Percentiles rank a stretch among this genome's conserved stretches.
These are phyloP conservation scores for Closterium sp. DNA, from an alignment of 139 green algal genomes.

Conservation along the genomic window DNA sequence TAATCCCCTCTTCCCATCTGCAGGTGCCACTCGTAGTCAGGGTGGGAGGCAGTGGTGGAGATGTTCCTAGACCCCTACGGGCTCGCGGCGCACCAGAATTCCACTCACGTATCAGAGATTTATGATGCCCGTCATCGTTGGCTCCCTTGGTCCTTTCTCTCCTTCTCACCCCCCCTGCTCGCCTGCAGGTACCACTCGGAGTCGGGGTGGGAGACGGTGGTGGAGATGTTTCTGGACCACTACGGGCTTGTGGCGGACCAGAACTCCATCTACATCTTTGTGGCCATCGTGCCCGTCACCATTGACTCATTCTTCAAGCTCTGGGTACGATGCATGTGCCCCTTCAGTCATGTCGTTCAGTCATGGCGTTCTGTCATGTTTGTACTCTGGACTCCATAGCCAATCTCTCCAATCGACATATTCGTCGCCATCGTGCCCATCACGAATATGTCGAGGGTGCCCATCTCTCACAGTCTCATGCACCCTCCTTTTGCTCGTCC, in stretches of 20 bases:
- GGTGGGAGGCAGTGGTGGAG: constrained; percentile 43
- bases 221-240: constrained; percentile 47
- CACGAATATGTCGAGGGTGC: too few relatives aligned
- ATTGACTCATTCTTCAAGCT: constrained; percentile 55
- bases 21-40: constrained; percentile 23
- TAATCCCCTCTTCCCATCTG: too few relatives aligned
- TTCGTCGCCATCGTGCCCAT: constrained; percentile 50
- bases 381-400: not conserved
- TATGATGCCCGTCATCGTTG: not conserved
- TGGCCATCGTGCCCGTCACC: constrained; percentile 50
- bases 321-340: constrained; percentile 44
- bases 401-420: constrained; percentile 12
- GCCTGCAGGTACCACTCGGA: constrained; percentile 42
- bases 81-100: not conserved
- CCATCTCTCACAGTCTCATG: too few relatives aligned
- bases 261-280: constrained; percentile 41
- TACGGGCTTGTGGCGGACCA: constrained; percentile 37
- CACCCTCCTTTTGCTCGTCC: not conserved
- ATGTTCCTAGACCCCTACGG: constrained; percentile 44
- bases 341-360: not conserved
- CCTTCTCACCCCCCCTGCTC: not conserved
- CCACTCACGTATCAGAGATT: not conserved
- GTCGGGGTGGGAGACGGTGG: constrained; percentile 43
- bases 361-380: not conserved
- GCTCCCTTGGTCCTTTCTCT: not conserved